Evolutionary conservation across 331 rosid species (phyloP), one percentile per base, ranked within the genome.

Genomic region (Arachis monticola): DNA sequence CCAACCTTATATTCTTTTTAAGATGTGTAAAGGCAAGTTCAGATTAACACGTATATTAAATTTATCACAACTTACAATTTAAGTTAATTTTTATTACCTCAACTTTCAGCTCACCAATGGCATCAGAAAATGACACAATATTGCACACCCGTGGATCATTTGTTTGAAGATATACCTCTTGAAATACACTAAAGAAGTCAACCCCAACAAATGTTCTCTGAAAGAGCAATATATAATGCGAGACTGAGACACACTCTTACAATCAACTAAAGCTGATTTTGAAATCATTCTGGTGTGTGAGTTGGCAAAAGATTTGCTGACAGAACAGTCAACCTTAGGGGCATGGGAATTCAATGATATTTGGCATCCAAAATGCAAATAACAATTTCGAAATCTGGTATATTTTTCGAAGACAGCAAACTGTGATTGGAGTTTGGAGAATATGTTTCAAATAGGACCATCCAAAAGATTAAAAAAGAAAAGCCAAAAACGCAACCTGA

Each of bases 201-300:
- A 93, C 92, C 81, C 98, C 97, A 5, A 93, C 98, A 89, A 93
- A 93, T 12, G 98, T 91, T 85, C 98, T 89, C 98, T 91, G 85
- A 77, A 84, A 70, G 80, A 74, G 64, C 32, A 72, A 77, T 14
- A 74, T 7, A 74, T 64, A 85, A 64, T 60, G 59, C 81, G 67
- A 83, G 60, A 31, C 46, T 70, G 80, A 70, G 73, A 58, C 56
- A 64, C 32, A 65, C 74, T 69, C 78, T 55, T 64, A 48, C 40
- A 35, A 35, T 35, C 40, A 35, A 35, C 40, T 35, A 35, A 35
- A 2, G 40, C 40, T 4, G 40, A 35, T 35, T 35, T 35, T 35
- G 40, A 35, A 35, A 35, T 3, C 40, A 35, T 35, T 35, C 40
- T 35, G 40, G 40, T 35, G 40, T 2, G 40, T 35, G 40, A 35